Conservation (phyloP, 2,329 filamentous ascomycete genomes). For the Clarireedia paspali region DNA sequence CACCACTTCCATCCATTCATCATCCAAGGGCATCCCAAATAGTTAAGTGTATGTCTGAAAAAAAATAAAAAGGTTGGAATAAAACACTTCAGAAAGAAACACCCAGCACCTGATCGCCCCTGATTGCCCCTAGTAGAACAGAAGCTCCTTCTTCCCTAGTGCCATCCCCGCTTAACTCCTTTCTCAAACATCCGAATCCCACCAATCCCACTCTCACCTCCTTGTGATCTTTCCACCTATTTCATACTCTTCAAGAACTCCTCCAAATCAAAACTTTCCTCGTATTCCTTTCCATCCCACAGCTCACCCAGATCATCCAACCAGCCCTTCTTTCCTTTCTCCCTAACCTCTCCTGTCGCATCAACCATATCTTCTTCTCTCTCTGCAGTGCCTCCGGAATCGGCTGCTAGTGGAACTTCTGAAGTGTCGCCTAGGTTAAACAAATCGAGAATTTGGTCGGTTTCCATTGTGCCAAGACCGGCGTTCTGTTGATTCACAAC, state of each 20-base stretch:
- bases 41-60: no score
- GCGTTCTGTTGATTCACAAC: slow-evolving; percentile 99
- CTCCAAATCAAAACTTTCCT: slow-evolving; percentile 94
- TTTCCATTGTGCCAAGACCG: slow-evolving; percentile 87
- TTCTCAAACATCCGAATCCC: background rate
- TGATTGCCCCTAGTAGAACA: no score
- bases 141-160: background rate
- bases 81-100: no score
- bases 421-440: slow-evolving; percentile 84
- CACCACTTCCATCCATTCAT: no score
- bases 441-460: slow-evolving; percentile 92
- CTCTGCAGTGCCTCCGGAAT: slow-evolving; percentile 46
- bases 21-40: no score
- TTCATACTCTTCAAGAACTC: slow-evolving; percentile 89
- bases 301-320: slow-evolving; percentile 90
- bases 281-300: slow-evolving; percentile 96
- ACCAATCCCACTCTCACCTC: background rate
- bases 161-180: background rate
- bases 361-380: slow-evolving; percentile 85
- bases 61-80: no score
- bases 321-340: slow-evolving; percentile 95
- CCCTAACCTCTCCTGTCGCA: slow-evolving; percentile 82
- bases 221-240: background rate
- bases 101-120: no score
- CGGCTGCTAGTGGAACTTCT: slow-evolving; percentile 54